Base-by-base conservation (phyloP, 495 filamentous ascomycete genomes). In the Thozetella sp. region DNA sequence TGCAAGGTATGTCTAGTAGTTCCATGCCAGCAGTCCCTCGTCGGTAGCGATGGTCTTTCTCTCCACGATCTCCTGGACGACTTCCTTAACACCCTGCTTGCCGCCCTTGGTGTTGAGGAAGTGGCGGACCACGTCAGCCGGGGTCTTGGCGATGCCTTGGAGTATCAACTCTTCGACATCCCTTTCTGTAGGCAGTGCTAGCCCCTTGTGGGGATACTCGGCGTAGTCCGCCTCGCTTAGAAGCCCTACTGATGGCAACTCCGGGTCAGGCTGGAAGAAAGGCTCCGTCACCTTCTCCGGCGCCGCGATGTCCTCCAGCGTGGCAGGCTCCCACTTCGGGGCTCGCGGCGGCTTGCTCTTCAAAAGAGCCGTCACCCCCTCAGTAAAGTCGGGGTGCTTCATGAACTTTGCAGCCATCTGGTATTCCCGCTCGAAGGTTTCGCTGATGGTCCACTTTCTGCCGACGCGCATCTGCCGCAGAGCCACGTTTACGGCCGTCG, bases 351-450 rank as follows among this genome's bases (percentile, higher is more conserved):
- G 71, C 74, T 92, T 91, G 27, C 82, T 79, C 62, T 93, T 82
- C 23, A 98, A 80, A 22, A 84, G 80, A 24, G 92, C 88, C 55
- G 83, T 85, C 46, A 98, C 93, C 40, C 95, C 95, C 72, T 92
- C 88, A 50, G 84, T 83, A 72, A 98, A 99, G 72, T 99, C 95
- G 3, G 86, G 88, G 66, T 91, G 86, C 27, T 74, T 70, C 94
- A 98, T 97, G 80, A 98, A 97, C 54, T 83, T 81, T 43, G 80
- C 68, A 2, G 95, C 91, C 34, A 98, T 87, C 61, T 85, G 78
- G 72, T 93, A 80, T 76, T 99, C 95, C 34, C 87, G 85, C 67
- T 86, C 77, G 81, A 97, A 98, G 1, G 95, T 86, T 72, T 94
- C 82, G 3, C 80, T 69, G 64, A 98, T 97, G 55, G 72, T 75